Evolutionary conservation across 352 stramenopile species (phyloP), one percentile per base, ranked within the genome.

Genomic region (Thraustotheca clavata): DNA sequence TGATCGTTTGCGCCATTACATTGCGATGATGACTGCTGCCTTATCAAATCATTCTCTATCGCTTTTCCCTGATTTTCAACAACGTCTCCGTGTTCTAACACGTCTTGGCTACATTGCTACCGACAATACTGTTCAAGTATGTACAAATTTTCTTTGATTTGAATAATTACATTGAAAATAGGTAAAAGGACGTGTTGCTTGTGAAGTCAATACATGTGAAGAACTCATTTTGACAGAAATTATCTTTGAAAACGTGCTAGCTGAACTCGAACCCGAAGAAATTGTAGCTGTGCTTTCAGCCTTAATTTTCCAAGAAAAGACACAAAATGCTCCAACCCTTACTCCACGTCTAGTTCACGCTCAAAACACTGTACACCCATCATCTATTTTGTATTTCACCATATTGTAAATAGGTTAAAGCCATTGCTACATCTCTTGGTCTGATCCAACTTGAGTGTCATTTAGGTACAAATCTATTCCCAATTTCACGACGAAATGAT

Each of bases 181-280:
- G 52, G 73, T 97, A 16, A 99, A 99, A 71, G 97, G 97, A 20
- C 84, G 96, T 24, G 96, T 99, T 9, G 96, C 96, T 1, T 99
- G 96, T 67, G 96, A 99, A 78, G 93, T 99, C 46, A 99, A 98
- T 77, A 98, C 94, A 3, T 98, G 94, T 65, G 94, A 99, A 63
- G 96, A 98, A 60, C 76, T 99, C 9, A 89, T 99, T 61, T 77
- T 98, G 18, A 99, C 96, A 0, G 97, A 99, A 76, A 97, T 99
- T 83, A 96, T 99, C 33, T 99, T 99, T 71, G 94, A 98, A 70
- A 98, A 98, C 50, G 87, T 99, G 24, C 71, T 99, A 26, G 95
- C 96, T 33, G 88, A 92, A 18, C 75, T 99, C 7, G 89, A 98
- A 66, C 96, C 97, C 4, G 90, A 97, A 59, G 96, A 99, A 77